Conservation (phyloP, 2,329 filamentous ascomycete species). For the Aspergillus sojae region DNA sequence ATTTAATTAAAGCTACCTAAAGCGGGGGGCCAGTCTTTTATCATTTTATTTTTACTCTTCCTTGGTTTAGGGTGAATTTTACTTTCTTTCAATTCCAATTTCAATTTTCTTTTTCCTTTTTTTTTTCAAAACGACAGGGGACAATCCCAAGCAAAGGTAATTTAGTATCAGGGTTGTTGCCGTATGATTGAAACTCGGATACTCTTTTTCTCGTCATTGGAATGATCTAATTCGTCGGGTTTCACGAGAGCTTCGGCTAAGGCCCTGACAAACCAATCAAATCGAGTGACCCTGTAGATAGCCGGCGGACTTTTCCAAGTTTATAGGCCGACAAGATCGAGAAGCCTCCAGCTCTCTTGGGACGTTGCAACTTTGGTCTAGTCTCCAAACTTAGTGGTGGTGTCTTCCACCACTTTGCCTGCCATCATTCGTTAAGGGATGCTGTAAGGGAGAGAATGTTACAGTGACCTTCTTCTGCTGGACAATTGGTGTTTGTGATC, state of each 20-base stretch:
- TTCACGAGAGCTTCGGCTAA: constrained; percentile 19
- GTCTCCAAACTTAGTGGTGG: not conserved
- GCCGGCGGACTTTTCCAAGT: not conserved
- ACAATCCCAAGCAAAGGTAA: too few species aligned
- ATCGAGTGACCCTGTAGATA: not conserved
- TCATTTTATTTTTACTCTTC: not conserved
- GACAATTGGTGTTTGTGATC: not conserved
- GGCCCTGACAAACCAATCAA: constrained; percentile 4
- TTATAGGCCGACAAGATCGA: not conserved
- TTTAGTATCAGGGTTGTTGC: constrained; percentile 1
- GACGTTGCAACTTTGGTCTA: not conserved
- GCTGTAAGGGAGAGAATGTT: not conserved
- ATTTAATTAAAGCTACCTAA: constrained; percentile 17
- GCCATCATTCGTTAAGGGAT: not conserved
- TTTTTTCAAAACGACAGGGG: too few species aligned
- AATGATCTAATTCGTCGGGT: constrained; percentile 23
- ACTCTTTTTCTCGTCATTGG: constrained; percentile 2
- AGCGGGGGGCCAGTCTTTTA: constrained; percentile 4
- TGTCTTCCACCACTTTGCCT: not conserved
- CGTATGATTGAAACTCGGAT: constrained; percentile 9
- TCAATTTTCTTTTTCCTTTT: not conserved
- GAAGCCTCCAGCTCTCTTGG: too few species aligned
- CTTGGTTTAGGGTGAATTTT: not conserved
- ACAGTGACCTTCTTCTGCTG: not conserved
- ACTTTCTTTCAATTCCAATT: not conserved